A percentile compares a stretch with the other conserved stretches of the same genome.
Evolutionary conservation across 2,329 filamentous ascomycete genomes (phyloP).

Genomic region (Thermoascus crustaceus): DNA sequence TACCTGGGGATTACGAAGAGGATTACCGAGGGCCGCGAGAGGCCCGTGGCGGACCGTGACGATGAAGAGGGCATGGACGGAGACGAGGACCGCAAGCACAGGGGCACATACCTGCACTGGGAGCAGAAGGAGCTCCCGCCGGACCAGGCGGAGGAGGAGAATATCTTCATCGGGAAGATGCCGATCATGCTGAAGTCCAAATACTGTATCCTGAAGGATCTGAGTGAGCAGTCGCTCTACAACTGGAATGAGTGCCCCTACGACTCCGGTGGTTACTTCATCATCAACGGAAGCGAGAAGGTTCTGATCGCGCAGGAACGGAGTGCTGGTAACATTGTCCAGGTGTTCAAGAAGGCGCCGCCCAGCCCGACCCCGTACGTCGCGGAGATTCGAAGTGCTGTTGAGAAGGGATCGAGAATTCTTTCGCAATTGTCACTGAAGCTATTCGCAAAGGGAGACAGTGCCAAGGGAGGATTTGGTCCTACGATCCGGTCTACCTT

Average conservation of each 20-base stretch:
- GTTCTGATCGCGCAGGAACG: constrained; percentile 96
- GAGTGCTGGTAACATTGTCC: constrained; percentile 95
- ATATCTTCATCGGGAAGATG: constrained; percentile 88
- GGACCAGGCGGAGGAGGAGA: constrained; percentile 55
- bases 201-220: constrained; percentile 79
- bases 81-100: constrained; percentile 41
- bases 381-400: constrained; percentile 89
- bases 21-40: constrained; percentile 73
- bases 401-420: constrained; percentile 90
- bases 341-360: constrained; percentile 95
- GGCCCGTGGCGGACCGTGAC: constrained; percentile 61
- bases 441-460: constrained; percentile 76
- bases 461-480: constrained; percentile 69
- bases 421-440: constrained; percentile 92
- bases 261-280: constrained; percentile 96
- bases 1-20: constrained; percentile 84
- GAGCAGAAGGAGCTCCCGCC: constrained; percentile 37
- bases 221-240: constrained; percentile 79
- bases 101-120: constrained; percentile 39
- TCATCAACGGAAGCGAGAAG: constrained; percentile 99
- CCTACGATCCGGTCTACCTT: constrained; percentile 84
- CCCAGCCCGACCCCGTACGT: constrained; percentile 89
- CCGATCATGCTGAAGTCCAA: constrained; percentile 98
- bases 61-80: constrained; percentile 46
- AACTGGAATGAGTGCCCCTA: constrained; percentile 94